Base-by-base conservation (phyloP, 140 eudicot species). In the Oenanthe javanica region DNA sequence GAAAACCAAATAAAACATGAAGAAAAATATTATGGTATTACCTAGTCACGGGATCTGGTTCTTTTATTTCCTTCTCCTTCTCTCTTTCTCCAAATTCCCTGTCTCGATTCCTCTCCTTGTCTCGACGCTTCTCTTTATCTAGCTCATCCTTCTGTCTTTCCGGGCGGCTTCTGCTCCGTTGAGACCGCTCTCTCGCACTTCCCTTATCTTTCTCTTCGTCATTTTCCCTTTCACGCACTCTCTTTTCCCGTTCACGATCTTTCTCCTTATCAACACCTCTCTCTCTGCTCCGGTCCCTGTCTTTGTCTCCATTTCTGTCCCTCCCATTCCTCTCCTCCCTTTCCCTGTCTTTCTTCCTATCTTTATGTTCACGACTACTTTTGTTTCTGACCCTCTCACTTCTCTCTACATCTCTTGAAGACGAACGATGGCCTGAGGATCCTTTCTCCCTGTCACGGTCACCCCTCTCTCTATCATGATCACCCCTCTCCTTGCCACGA, bases 41-140 rank as follows among this genome's bases (percentile, higher is more conserved):
- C 97, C 98, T 89, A 93, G 38, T 93, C 79, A 84, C 93, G 48
- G 80, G 85, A 48, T 84, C 92, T 75, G 85, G 79, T 51, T 89
- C 94, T 83, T 86, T 81, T 48, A 40, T 42, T 77, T 86, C 93
- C 90, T 84, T 86, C 76, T 89, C 94, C 38, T 70, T 77, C 45
- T 67, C 82, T 27, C 49, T 78, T 78, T 82, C 90, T 78, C 61
- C 79, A 1, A 45, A 27, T 25, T 79, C 86, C 84, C 78, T 85
- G 27, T 88, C 88, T n/a, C n/a, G n/a, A n/a, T n/a, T n/a, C n/a
- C n/a, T n/a, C n/a, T n/a, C n/a, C n/a, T n/a, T n/a, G n/a, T n/a
- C n/a, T 49, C 85, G 84, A 77, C 81, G 85, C 85, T 72, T 89
- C 82, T 90, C 96, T 38, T 88, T 81, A 70, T 85, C 91, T 55